Evolutionary conservation across 2,329 filamentous ascomycete genomes (phyloP).

Genomic region (Keithomyces neogunnii): DNA sequence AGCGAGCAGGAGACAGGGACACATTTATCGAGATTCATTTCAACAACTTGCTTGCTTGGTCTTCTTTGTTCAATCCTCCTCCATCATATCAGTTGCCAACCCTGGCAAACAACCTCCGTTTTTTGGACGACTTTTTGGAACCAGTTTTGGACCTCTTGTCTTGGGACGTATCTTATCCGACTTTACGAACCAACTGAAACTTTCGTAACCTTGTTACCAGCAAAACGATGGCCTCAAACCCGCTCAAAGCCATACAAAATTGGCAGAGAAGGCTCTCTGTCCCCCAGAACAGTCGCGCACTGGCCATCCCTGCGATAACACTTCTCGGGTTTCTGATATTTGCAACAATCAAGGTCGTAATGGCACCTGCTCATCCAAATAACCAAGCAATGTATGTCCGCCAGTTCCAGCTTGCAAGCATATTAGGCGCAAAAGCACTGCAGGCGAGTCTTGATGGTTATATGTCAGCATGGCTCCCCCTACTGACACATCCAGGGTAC

Average conservation of each 20-base stretch:
- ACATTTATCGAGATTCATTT: not conserved
- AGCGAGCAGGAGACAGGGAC: not conserved
- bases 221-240: not conserved
- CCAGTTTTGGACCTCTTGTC: constrained; percentile 15
- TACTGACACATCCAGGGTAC: not conserved
- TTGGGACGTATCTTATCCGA: constrained; percentile 16
- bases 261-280: not conserved
- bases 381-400: constrained; percentile 7
- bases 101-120: not conserved
- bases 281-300: not conserved
- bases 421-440: constrained; percentile 7
- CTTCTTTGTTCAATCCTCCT: not conserved
- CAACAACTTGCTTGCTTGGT: constrained; percentile 1
- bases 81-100: not conserved
- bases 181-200: not conserved
- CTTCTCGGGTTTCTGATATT: constrained; percentile 7
- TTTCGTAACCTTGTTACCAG: not conserved
- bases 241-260: too few relatives aligned
- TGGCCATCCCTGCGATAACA: not conserved
- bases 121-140: constrained; percentile 14
- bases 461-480: not conserved
- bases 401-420: constrained; percentile 17
- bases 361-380: not conserved
- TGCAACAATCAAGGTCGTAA: constrained; percentile 2
- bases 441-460: constrained; percentile 7